Evolutionary conservation across 805 yeast species (phyloP), one percentile per base, ranked within the genome.

Genomic region (Kregervanrija pseudodelftensis): DNA sequence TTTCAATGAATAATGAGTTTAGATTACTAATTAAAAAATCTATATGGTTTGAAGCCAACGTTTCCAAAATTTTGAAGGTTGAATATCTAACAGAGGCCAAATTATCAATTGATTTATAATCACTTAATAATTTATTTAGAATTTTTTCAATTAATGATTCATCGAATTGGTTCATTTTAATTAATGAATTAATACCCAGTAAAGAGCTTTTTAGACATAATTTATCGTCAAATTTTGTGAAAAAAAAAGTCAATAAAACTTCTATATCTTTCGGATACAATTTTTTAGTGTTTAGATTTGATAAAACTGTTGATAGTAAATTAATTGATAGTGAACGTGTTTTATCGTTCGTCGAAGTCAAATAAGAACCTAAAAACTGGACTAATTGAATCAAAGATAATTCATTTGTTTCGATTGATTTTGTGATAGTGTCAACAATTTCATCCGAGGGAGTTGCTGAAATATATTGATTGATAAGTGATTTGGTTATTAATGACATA

Each of bases 171-270:
- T 68, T 64, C 81, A 77, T 80, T 31, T 50, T 47, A 5, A 76
- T 65, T 11, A 88, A 59, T 1, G 79, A 68, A 13, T 56, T 56
- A 8, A 90, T 50, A 0, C 88, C 89, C 9, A 55, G 58, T 2
- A 83, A 60, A 1, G 81, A 72, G 47, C 77, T 76, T 34, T 65
- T 65, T 30, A 79, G 56, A 37, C 83, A 72, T 3, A 69, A 62
- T 12, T 72, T 68, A 55, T 89, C 96, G 11, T 79, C 84, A 16
- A 87, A 60, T 51, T 91, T 83, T 13, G 80, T 78, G 12, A 73
- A 48, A 44, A 79, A 74, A 60, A 91, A 91, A 5, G 74, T 72
- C 13, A 73, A 45, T 42, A 79, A 60, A 11, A 76, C 82, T 22
- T 61, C 55, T 8, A 76, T 63, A 52, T 79, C 84, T 39, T 72